Evolutionary conservation across 1,284 basidiomycete genomes (phyloP), one percentile per base, ranked within the genome.

Genomic region (Ceratobasidium sp.): DNA sequence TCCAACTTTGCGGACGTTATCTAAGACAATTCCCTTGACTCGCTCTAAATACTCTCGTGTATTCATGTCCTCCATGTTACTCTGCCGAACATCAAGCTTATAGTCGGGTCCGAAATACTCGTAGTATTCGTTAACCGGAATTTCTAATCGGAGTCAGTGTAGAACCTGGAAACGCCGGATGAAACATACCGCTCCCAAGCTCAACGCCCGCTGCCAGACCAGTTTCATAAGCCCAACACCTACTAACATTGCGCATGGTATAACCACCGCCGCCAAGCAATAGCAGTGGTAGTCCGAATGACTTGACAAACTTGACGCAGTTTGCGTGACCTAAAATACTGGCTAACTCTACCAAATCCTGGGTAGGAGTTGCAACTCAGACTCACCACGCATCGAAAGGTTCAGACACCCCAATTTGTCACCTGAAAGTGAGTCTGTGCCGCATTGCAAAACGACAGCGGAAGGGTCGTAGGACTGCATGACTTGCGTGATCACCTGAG

Each of bases 51-150:
- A 99, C 76, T 93, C 92, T 9, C 88, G 88, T 1, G 94, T 94
- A 79, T 99, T 99, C 83, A 97, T 85, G 78, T 99, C 96, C 77
- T 98, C 95, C 79, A 96, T 94, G 80, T 99, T 99, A 36, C 94
- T 97, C 3, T 96, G 85, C 76, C 92, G 92, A 30, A 99, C 97
- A 79, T 99, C 96, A n/a, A 99, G 86, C 78, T 95, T 89, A 78
- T 99, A 98, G 78, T 97, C 94, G 0, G 97, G 97, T 0, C 97
- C 97, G 80, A 98, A 99, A 82, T 99, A 99, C 80, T 99, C 97
- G 80, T 97, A 98, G 82, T 99, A 98, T 81, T 98, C 96, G 78
- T 98, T 98, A 76, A 96, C 92, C 0, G 96, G 96, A 69, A 98
- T 96, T 77, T 93, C 94, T 95, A 78, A 0, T 16, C 12, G 10